Base-by-base conservation (phyloP, 169 alveolate genomes). In the Plasmodium inui region DNA sequence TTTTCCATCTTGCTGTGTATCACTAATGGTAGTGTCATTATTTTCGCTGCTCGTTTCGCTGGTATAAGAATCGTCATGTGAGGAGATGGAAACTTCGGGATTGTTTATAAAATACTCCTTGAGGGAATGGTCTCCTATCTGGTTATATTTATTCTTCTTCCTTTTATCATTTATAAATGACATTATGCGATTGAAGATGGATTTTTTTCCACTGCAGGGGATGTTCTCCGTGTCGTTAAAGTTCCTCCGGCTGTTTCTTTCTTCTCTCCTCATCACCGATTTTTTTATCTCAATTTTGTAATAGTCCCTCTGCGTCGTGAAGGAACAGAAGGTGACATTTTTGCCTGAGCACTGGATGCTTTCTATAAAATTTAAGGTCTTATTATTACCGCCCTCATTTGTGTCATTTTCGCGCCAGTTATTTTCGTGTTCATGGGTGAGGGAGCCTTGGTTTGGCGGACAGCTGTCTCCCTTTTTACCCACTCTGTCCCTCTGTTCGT, bases 31-130 rank as follows among this genome's bases (percentile, higher is more conserved):
- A 0, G 71, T 34, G 22, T 14, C 19, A 34, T 28, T 71, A 84
- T 84, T 73, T 10, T 84, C 84, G 71, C 88, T 88, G 44, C 89
- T 88, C 17, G 94, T 88, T 88, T 88, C 89, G 71, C 89, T 88
- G 34, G 83, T 41, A 72, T 88, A 88, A 26, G 94, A 88, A 79
- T 88, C 94, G 67, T 88, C 89, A 39, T 19, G 19, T 39, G 89
- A 86, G 3, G 86, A 88, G 12, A 55, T 57, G 30, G 30, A 55
- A 22, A 44, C n/a, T 14, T 57, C 94, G 1, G 67, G n/a, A 34
- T 61, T 44, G 50, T 88, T 78, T 78, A 88, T 79, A 55, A 88
- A 88, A 88, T 88, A 34, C 46, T 88, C 94, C 72, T 88, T 88
- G 19, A 88, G 50, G 0, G 94, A 26, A 19, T 39, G 57, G 30